Conservation (phyloP, 441 rosid species). For the Euphorbia corollata region DNA sequence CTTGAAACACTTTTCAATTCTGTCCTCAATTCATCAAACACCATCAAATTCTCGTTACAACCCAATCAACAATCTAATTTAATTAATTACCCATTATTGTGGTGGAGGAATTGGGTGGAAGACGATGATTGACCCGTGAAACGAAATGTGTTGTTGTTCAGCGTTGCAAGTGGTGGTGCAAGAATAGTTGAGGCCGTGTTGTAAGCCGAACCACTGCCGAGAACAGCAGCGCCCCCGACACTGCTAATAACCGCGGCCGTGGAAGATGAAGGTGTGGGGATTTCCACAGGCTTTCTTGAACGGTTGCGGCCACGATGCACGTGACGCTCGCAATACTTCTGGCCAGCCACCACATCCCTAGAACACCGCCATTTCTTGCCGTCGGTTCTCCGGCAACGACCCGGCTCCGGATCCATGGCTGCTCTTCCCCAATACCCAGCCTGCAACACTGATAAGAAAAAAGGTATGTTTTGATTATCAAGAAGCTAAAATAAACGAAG, state of each 20-base stretch:
- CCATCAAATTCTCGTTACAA: neutral
- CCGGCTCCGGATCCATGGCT: conserved; percentile 93
- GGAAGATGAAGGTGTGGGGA: conserved; percentile 42
- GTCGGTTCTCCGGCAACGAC: conserved; percentile 89
- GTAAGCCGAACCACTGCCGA: conserved; percentile 22
- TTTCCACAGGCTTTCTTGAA: conserved; percentile 99
- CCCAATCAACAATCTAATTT: neutral
- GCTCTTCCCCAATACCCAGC: conserved; percentile 76
- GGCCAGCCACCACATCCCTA: conserved; percentile 75
- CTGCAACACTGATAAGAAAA: conserved; percentile 31
- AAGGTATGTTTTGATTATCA: neutral
- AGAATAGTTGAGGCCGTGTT: conserved; percentile 10
- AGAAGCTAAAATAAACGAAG: neutral
- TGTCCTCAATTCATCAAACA: neutral
- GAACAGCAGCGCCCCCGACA: conserved; percentile 18
- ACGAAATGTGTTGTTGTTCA: conserved; percentile 30
- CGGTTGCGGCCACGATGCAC: conserved; percentile 99
- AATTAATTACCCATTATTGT: conserved; percentile 48
- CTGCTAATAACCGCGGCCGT: conserved; percentile 1
- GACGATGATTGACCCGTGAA: conserved; percentile 43
- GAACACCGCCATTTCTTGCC: conserved; percentile 99
- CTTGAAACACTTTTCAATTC: neutral
- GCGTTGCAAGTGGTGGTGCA: conserved; percentile 23
- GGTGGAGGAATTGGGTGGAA: conserved; percentile 51
- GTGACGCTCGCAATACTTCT: conserved; percentile 98